Percentiles rank a stretch among this genome's conserved stretches.
These are phyloP conservation scores for Pseudocercospora ulei DNA, from an alignment of 2,329 filamentous ascomycete species.

Conservation along the genomic window DNA sequence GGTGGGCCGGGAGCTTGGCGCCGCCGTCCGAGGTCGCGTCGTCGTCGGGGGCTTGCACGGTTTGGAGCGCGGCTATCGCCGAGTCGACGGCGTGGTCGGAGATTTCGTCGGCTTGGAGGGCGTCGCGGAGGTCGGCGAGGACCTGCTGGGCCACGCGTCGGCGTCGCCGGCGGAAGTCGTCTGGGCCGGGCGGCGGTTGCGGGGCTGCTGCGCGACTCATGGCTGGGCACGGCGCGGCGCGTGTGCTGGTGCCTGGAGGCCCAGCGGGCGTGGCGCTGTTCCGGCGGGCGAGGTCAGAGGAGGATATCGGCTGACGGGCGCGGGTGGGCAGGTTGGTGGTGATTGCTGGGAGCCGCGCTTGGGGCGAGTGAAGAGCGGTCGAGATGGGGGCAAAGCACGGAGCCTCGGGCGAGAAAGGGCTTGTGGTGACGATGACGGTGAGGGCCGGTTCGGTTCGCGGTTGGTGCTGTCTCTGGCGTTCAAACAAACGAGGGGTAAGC, in stretches of 20 bases:
- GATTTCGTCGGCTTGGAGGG: slow-evolving; percentile 8
- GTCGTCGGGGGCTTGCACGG: slow-evolving; percentile 6
- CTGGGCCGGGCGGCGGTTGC: slow-evolving; percentile 2
- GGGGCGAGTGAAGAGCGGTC: no score
- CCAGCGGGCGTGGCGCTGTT: no score
- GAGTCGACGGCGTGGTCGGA: slow-evolving; percentile 11
- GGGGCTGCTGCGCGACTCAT: slow-evolving; percentile 6
- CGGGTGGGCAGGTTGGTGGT: no score
- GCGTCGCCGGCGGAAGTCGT: slow-evolving; percentile 2
- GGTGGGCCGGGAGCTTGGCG: slow-evolving; percentile 9
- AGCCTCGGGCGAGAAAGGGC: no score
- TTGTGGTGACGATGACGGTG: no score
- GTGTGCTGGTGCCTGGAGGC: no score
- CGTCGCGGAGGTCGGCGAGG: slow-evolving; percentile 6
- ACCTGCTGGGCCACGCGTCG: slow-evolving; percentile 6
- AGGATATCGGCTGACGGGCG: no score
- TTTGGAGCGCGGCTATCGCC: slow-evolving; percentile 6
- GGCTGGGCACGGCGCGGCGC: background rate
- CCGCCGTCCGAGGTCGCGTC: slow-evolving; percentile 7
- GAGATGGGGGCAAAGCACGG: no score
- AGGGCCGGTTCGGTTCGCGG: no score
- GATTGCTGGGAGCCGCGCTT: no score
- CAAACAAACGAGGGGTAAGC: slow-evolving; percentile 4
- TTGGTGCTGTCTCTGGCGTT: slow-evolving; percentile 5
- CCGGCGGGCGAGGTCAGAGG: no score